A percentile compares a stretch with the other conserved stretches of the same genome.
Conservation (phyloP, 1,139 yeast genomes). For the Tardiomyces digboiensis region DNA sequence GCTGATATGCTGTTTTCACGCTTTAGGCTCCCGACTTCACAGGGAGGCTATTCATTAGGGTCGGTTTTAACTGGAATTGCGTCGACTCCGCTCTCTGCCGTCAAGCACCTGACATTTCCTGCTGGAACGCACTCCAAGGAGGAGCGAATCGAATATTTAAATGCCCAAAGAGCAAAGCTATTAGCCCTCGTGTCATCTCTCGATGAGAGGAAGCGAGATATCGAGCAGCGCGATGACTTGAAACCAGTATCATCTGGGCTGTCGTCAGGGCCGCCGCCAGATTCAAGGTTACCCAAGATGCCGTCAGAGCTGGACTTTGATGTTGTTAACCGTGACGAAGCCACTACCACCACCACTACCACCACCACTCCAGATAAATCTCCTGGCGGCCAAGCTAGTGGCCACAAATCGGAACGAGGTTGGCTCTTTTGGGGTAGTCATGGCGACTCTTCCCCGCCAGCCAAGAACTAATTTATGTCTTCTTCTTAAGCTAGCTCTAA, state of each 20-base stretch:
- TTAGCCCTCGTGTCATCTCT: background rate
- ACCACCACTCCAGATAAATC: background rate
- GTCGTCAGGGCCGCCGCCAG: background rate
- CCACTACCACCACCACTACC: background rate
- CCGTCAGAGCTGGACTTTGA: slow-evolving; percentile 15
- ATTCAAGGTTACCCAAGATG: background rate
- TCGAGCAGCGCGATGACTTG: background rate
- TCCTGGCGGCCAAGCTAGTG: too few species aligned
- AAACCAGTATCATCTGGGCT: background rate
- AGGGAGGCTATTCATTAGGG: background rate
- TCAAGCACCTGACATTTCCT: background rate
- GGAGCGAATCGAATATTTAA: background rate
- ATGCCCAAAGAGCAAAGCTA: slow-evolving; percentile 3
- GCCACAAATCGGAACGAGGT: background rate
- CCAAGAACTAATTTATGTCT: too few species aligned
- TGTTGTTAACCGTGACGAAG: slow-evolving; percentile 17
- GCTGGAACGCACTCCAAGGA: background rate
- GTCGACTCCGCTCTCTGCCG: background rate
- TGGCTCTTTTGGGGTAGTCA: background rate
- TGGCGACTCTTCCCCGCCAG: too few species aligned
- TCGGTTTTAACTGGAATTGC: background rate
- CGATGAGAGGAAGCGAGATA: background rate
- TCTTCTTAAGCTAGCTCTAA: too few species aligned
- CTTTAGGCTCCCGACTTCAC: slow-evolving; percentile 16
- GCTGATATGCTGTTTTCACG: slow-evolving; percentile 18